phyloP scores from a whole-genome alignment of 257 asterid species.

The Coffea canephora region DNA sequence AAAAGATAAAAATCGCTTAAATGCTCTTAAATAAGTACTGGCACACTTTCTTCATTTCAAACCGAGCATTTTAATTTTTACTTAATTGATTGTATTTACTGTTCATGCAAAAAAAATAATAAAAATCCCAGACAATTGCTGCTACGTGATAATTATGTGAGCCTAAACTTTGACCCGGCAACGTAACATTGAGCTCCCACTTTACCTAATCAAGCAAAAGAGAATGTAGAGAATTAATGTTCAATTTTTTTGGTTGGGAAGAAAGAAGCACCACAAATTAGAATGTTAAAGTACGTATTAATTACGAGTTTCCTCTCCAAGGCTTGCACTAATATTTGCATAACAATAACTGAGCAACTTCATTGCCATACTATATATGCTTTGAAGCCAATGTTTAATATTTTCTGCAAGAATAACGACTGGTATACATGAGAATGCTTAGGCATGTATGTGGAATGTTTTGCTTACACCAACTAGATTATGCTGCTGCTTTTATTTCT shows the following conservation, averaged over 20 bases:
- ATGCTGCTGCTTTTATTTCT: slow-evolving; percentile 10
- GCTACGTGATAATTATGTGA: background rate
- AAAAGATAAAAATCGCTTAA: background rate
- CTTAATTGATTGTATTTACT: background rate
- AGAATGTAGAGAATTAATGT: background rate
- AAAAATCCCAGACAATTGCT: background rate
- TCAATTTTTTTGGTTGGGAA: background rate
- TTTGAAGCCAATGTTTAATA: background rate
- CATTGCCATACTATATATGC: background rate
- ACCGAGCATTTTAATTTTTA: background rate
- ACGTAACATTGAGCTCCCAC: background rate
- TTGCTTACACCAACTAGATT: background rate
- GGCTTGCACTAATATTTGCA: background rate
- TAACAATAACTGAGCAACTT: background rate
- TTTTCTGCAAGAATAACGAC: slow-evolving; percentile 9
- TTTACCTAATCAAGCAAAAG: background rate
- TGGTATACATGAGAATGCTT: background rate
- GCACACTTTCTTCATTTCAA: background rate
- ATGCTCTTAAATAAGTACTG: background rate
- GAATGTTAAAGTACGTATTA: background rate
- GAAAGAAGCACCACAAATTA: background rate
- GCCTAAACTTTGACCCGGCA: background rate
- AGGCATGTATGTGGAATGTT: slow-evolving; percentile 18
- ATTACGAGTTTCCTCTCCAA: background rate
- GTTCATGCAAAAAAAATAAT: background rate